These are phyloP conservation scores for Polyporus tsugae DNA, from an alignment of 1,284 basidiomycete genomes.

Conservation along the genomic window DNA sequence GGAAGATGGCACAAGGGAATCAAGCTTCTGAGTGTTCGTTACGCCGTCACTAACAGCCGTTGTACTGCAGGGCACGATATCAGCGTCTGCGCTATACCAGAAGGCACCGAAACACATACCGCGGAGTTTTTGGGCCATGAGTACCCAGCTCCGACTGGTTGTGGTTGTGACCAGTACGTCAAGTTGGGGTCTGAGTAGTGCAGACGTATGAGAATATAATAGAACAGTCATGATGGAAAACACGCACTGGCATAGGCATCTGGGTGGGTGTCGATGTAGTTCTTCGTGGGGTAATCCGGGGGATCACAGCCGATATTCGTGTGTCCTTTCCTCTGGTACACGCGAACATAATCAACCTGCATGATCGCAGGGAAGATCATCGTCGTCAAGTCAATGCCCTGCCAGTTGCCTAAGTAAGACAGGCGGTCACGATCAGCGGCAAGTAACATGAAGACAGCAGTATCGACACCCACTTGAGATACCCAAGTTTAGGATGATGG, in stretches of 20 bases:
- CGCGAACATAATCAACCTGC: slow-evolving; percentile 69
- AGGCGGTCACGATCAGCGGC: not conserved
- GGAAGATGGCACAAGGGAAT: slow-evolving; percentile 21
- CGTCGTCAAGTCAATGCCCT: slow-evolving; percentile 52
- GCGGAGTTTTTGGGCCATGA: slow-evolving; percentile 43
- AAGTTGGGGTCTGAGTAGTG: slow-evolving; percentile 38
- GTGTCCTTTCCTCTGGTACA: slow-evolving; percentile 56
- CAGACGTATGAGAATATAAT: not conserved
- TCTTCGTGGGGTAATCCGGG: slow-evolving; percentile 57
- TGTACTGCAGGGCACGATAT: slow-evolving; percentile 10
- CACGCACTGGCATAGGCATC: slow-evolving; percentile 45
- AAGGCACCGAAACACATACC: slow-evolving; percentile 26
- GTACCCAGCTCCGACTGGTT: slow-evolving; percentile 38
- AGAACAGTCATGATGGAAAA: too few species aligned
- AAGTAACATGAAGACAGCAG: not conserved
- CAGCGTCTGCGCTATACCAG: not conserved
- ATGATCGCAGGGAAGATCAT: slow-evolving; percentile 50
- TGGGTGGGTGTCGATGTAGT: slow-evolving; percentile 50
- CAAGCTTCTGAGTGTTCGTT: slow-evolving; percentile 21
- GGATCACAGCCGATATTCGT: slow-evolving; percentile 67
- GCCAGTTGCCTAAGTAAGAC: slow-evolving; percentile 51
- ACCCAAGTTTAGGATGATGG: slow-evolving; percentile 51
- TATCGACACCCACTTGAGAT: slow-evolving; percentile 45
- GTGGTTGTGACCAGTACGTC: slow-evolving; percentile 39
- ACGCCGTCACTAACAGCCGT: slow-evolving; percentile 27